Base-by-base conservation (phyloP, 2,329 filamentous ascomycete genomes). In the Orbilia quercus region DNA sequence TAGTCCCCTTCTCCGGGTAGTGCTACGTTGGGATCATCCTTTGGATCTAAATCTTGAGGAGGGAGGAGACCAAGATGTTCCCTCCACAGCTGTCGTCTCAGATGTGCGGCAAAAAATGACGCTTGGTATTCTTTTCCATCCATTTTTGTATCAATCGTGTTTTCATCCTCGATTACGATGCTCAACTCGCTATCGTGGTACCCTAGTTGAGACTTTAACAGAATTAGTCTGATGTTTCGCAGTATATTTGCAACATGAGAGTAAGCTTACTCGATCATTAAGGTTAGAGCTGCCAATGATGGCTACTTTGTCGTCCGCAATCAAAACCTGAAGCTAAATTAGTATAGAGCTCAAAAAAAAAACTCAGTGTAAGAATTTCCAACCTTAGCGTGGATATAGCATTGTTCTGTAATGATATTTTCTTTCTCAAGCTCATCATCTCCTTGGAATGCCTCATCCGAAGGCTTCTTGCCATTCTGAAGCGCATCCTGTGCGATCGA, bases 381-480 rank as follows among this genome's bases (percentile, higher is more conserved):
- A 36, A 97, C 85, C 82, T 98, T 99, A 25, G 88, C 90, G 80
- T 99, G 95, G 51, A 98, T 89, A 80, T 99, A 99, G 1, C 98
- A 86, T 80, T 99, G 94, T 80, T 99, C 95, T 79, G 96, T 94
- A 70, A 98, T 89, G 84, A 95, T 96, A 79, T 96, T 91, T 60
- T 90, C 86, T 66, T 92, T 90, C 80, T 98, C 95, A 0, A 87
- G 86, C 76, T 94, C 86, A 0, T 87, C 82, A 2, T 90, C 82
- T 14, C 91, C 90, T 14, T 93, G 89, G 91, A 92, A 97, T 0
- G 82, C 78, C 80, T 96, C 91, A 7, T 91, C 88, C 2, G 84
- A 85, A 78, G 87, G 81, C 84, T 85, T 82, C 79, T 86, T 80
- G 80, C 88, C 82, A 76, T 86, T 86, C 20, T 90, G 85, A 91